Conservation (phyloP, 352 stramenopile species). For the Pythium diclinum region DNA sequence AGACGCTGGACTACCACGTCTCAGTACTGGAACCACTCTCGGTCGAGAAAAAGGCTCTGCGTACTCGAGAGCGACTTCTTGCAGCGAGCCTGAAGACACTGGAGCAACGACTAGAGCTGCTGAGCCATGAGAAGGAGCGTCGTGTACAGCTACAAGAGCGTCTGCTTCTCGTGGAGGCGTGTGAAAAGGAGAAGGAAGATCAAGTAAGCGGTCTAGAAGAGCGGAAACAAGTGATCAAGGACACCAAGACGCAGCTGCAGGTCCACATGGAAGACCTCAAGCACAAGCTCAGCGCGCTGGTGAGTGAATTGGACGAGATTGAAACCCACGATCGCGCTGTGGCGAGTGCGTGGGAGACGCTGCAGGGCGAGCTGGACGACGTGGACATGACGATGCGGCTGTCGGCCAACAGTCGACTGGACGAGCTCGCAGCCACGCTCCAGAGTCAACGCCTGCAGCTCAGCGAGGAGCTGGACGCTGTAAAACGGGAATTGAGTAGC, state of each 20-base stretch:
- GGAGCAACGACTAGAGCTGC: slow-evolving; percentile 30
- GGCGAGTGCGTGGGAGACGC: slow-evolving; percentile 34
- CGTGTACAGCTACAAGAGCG: slow-evolving; percentile 38
- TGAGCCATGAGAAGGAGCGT: slow-evolving; percentile 34
- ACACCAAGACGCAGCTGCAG: slow-evolving; percentile 42
- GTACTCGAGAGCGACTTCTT: slow-evolving; percentile 32
- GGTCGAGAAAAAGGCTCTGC: slow-evolving; percentile 33
- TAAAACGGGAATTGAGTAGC: background rate
- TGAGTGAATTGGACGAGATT: slow-evolving; percentile 53
- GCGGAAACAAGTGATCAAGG: slow-evolving; percentile 33
- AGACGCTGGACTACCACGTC: slow-evolving; percentile 84
- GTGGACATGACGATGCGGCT: slow-evolving; percentile 69
- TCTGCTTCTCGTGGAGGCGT: slow-evolving; percentile 36
- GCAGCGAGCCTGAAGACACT: slow-evolving; percentile 28
- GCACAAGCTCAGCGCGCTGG: slow-evolving; percentile 30
- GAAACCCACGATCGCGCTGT: slow-evolving; percentile 40
- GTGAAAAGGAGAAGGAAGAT: slow-evolving; percentile 35
- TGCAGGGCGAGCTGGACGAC: slow-evolving; percentile 50
- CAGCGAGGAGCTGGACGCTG: background rate
- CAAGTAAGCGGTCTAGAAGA: slow-evolving; percentile 32
- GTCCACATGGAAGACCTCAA: slow-evolving; percentile 62
- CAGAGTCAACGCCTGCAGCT: background rate
- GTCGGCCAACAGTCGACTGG: slow-evolving; percentile 32
- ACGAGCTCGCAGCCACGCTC: slow-evolving; percentile 11
- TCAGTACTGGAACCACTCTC: slow-evolving; percentile 62